Evolutionary conservation across 23 red algal species (phyloP).

Genomic region (Gracilariopsis chorda): DNA sequence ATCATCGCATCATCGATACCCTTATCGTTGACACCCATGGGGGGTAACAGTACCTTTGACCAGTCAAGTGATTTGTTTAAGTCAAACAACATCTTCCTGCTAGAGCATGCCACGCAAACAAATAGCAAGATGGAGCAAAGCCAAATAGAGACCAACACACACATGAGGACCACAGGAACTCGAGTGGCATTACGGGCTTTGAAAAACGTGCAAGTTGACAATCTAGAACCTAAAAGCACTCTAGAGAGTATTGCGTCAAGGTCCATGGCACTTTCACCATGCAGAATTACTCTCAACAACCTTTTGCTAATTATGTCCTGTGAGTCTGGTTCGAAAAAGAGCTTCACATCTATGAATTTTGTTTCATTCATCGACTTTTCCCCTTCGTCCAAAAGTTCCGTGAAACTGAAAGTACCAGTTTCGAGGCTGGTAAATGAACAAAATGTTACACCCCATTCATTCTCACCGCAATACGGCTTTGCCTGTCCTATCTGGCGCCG

Average conservation of each 20-base stretch:
- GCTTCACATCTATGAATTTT: not conserved
- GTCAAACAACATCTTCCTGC: not conserved
- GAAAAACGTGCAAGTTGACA: constrained; percentile 4
- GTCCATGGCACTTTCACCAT: not conserved
- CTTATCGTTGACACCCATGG: not conserved
- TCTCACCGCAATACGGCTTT: not conserved
- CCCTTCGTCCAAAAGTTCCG: not conserved
- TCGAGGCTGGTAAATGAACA: not conserved
- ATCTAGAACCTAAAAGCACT: not conserved
- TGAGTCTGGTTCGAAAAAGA: not conserved
- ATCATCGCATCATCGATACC: not conserved
- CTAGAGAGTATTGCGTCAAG: not conserved
- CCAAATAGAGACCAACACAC: not conserved
- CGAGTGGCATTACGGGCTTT: not conserved
- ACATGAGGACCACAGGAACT: not conserved
- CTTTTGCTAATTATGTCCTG: not conserved
- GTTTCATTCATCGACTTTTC: not conserved
- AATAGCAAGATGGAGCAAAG: not conserved
- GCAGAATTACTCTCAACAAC: not conserved
- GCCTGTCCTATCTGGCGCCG: not conserved
- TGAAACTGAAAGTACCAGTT: not conserved
- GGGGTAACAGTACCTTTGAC: not conserved
- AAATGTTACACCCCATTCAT: not conserved
- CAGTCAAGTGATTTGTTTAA: not conserved
- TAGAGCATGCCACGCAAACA: not conserved